phyloP scores from a whole-genome alignment of 192 early-diverging fungal species.

The Backusella mclennaniae region DNA sequence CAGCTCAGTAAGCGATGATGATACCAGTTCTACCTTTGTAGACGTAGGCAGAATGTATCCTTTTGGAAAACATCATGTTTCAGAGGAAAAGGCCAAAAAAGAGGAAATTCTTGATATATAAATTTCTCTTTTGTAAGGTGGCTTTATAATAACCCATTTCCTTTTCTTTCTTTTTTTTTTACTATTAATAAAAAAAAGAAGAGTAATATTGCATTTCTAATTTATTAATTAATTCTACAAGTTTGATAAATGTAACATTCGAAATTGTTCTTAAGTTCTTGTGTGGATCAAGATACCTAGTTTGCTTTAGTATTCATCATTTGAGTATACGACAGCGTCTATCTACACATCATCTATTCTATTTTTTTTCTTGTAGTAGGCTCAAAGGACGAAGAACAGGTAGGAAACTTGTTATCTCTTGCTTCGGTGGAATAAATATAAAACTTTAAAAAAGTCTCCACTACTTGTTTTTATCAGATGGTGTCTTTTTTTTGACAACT shows the following conservation, averaged over 20 bases:
- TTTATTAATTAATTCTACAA: too few species aligned
- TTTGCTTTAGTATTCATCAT: too few species aligned
- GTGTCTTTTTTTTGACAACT: neutral
- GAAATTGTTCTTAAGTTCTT: too few species aligned
- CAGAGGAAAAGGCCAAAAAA: neutral
- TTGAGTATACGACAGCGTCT: too few species aligned
- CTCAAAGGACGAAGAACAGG: too few species aligned
- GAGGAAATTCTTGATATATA: conserved; percentile 10
- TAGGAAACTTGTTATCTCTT: neutral
- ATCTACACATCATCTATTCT: too few species aligned
- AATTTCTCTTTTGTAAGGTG: neutral
- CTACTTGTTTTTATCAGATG: neutral
- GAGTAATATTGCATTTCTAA: too few species aligned
- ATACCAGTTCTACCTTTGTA: conserved; percentile 23
- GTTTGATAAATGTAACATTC: too few species aligned
- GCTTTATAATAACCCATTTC: neutral
- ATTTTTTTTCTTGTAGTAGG: too few species aligned
- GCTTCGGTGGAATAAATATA: too few species aligned
- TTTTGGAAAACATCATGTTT: conserved; percentile 4
- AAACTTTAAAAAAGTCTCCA: neutral
- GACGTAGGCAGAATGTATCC: conserved; percentile 30
- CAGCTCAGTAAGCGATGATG: conserved; percentile 11
- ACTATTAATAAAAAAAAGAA: neutral
- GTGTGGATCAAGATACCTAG: too few species aligned
- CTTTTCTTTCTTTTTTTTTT: neutral